Percentiles rank a stretch among this genome's conserved stretches.
Evolutionary conservation across 2,329 filamentous ascomycete species (phyloP).

Genomic region (Ceratocystis cubensis): DNA sequence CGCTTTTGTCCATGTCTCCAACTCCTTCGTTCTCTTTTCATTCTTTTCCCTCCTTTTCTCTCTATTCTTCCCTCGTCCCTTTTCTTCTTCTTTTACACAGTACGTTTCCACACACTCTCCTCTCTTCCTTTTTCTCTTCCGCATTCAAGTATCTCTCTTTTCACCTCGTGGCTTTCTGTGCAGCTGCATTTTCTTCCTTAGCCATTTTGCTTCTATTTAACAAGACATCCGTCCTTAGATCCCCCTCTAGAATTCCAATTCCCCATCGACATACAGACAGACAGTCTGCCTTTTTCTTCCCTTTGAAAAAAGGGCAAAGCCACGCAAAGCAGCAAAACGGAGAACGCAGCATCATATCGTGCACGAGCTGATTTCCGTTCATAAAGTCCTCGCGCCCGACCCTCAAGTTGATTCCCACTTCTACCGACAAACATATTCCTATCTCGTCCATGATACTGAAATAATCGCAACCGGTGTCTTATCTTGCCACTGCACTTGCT

Average conservation of each 20-base stretch:
- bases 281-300: not conserved
- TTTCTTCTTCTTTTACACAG: not conserved
- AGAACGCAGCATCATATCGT: not conserved
- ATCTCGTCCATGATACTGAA: not conserved
- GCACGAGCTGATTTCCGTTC: not conserved
- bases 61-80: not conserved
- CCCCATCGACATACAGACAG: not conserved
- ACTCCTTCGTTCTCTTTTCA: slow-evolving; percentile 1
- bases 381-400: not conserved
- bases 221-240: not conserved
- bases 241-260: not conserved
- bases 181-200: not conserved
- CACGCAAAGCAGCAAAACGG: not conserved
- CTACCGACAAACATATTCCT: not conserved
- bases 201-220: not conserved
- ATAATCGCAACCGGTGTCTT: no score
- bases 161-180: not conserved
- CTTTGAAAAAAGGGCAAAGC: not conserved
- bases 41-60: not conserved
- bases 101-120: not conserved
- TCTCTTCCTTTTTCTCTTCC: not conserved
- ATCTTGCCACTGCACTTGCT: no score
- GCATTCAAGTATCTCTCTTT: not conserved
- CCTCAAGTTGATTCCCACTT: not conserved
- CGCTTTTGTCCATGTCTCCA: not conserved